Percentiles rank a stretch among this genome's conserved stretches.
phyloP scores from a whole-genome alignment of 345 rosid species.

The Lepidium aucheri region DNA sequence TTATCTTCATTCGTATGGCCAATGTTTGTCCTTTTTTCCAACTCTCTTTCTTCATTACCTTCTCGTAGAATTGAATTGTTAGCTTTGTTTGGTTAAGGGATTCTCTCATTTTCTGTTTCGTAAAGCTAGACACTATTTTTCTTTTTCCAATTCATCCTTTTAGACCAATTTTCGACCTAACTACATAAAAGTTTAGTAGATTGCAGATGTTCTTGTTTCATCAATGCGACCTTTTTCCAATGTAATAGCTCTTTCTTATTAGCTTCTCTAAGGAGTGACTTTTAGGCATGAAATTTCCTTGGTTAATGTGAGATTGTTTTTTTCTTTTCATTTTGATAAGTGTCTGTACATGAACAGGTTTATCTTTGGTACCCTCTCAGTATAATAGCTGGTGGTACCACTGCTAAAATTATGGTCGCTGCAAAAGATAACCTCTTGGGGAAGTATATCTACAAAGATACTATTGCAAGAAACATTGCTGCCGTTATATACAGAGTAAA shows the following conservation, averaged over 20 bases:
- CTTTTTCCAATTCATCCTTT: neutral
- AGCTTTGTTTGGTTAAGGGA: neutral
- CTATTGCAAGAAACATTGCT: constrained; percentile 79
- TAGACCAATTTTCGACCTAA: neutral
- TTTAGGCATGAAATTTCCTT: no score
- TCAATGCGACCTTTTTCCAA: neutral
- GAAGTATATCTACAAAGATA: constrained; percentile 86
- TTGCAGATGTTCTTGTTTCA: neutral
- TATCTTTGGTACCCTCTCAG: constrained; percentile 92
- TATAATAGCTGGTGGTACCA: constrained; percentile 76
- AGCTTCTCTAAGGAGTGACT: no score
- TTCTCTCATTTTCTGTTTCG: neutral
- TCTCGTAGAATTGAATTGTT: neutral
- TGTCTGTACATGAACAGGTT: constrained; percentile 41
- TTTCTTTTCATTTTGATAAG: no score
- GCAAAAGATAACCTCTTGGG: constrained; percentile 90
- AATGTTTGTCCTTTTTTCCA: constrained; percentile 43
- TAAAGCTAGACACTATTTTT: neutral
- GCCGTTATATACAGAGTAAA: constrained; percentile 83
- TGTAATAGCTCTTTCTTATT: neutral
- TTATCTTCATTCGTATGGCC: constrained; percentile 85
- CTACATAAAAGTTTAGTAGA: no score
- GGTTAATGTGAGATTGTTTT: no score
- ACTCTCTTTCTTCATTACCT: neutral
- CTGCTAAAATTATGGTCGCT: constrained; percentile 94